Evolutionary conservation across 805 yeast genomes (phyloP).

Genomic region (Ogataea kodamae): DNA sequence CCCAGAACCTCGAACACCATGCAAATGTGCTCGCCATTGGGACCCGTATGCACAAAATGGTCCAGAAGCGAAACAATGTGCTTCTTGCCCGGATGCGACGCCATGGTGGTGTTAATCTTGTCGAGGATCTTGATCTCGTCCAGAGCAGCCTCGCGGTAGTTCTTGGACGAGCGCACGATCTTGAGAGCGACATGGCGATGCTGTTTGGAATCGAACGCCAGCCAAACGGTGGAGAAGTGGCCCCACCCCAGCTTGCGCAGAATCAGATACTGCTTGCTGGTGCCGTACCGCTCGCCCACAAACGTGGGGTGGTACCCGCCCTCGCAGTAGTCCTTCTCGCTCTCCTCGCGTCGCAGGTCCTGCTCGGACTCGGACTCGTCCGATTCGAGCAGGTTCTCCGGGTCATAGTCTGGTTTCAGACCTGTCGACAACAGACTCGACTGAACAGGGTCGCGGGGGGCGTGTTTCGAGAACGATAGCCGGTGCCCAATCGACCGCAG

Average conservation of each 20-base stretch:
- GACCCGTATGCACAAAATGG: slow-evolving; percentile 54
- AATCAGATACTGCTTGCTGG: slow-evolving; percentile 42
- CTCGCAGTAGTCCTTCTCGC: slow-evolving; percentile 45
- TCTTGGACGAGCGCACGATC: slow-evolving; percentile 51
- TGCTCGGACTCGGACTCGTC: slow-evolving; percentile 25
- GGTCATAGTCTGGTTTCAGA: slow-evolving; percentile 17
- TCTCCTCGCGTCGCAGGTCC: slow-evolving; percentile 44
- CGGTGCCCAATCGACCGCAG: slow-evolving; percentile 25
- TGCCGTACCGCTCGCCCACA: slow-evolving; percentile 52
- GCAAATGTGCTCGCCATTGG: slow-evolving; percentile 61
- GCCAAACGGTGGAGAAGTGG: slow-evolving; percentile 70
- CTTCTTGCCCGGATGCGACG: slow-evolving; percentile 47
- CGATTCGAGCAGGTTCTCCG: slow-evolving; percentile 28
- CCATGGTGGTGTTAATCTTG: slow-evolving; percentile 26
- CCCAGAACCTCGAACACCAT: slow-evolving; percentile 67
- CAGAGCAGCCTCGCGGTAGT: slow-evolving; percentile 58
- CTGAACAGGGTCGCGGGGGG: slow-evolving; percentile 13
- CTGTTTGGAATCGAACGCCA: slow-evolving; percentile 41
- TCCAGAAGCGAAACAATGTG: slow-evolving; percentile 53
- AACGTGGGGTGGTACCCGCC: slow-evolving; percentile 68
- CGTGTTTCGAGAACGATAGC: slow-evolving; percentile 29
- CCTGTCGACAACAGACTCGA: slow-evolving; percentile 24
- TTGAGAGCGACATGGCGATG: slow-evolving; percentile 57
- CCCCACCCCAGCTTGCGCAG: slow-evolving; percentile 69
- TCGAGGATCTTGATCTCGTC: slow-evolving; percentile 57